Conservation (phyloP, 306 rosid genomes). For the Psophocarpus tetragonolobus region DNA sequence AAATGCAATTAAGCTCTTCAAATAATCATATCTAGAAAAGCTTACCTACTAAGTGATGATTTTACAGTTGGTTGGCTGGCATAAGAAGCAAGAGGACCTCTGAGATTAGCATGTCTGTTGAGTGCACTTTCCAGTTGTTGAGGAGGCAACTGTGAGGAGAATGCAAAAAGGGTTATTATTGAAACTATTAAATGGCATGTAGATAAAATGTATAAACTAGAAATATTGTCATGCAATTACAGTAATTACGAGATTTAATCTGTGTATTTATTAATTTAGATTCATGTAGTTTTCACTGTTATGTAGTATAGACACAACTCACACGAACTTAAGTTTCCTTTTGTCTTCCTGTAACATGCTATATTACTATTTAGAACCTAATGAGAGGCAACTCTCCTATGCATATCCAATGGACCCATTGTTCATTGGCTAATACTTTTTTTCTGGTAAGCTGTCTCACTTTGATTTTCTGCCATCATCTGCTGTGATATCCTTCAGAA, state of each 20-base stretch:
- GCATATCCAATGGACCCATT: neutral
- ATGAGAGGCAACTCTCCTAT: neutral
- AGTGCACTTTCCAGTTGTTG: conserved; percentile 86
- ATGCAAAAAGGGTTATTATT: neutral
- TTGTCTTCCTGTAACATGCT: neutral
- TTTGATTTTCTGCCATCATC: neutral
- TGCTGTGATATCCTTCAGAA: neutral
- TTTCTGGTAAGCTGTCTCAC: neutral
- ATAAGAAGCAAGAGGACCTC: conserved; percentile 74
- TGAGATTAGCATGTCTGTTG: conserved; percentile 74
- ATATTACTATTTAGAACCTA: neutral
- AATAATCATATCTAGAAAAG: conserved; percentile 25
- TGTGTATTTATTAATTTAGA: neutral
- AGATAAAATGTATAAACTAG: neutral
- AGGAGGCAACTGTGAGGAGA: conserved; percentile 75
- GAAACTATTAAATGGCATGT: neutral
- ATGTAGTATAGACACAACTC: neutral
- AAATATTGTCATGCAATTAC: neutral
- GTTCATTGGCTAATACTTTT: neutral
- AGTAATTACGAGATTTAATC: neutral
- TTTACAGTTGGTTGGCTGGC: conserved; percentile 77
- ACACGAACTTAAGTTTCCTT: neutral
- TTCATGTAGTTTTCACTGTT: neutral
- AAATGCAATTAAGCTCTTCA: neutral
- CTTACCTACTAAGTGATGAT: conserved; percentile 77